phyloP scores from a whole-genome alignment of 495 filamentous ascomycete genomes.

The Daldinia grandis region DNA sequence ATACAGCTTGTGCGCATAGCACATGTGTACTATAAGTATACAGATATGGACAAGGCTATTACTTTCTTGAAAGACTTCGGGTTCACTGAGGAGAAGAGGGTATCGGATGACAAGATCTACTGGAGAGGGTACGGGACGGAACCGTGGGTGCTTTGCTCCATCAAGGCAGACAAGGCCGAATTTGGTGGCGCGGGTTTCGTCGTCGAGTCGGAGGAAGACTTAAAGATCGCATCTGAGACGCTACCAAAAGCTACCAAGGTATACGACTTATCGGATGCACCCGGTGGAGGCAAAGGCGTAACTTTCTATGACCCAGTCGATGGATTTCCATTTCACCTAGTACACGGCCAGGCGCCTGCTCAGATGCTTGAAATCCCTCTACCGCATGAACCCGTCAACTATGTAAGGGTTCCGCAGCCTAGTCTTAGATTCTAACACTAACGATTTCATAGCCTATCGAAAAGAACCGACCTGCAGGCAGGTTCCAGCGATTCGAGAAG shows the following conservation, averaged over 20 bases:
- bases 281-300: slow-evolving; percentile 66
- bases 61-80: slow-evolving; percentile 67
- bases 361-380: slow-evolving; percentile 39
- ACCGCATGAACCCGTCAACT: slow-evolving; percentile 38
- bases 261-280: slow-evolving; percentile 60
- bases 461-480: slow-evolving; percentile 58
- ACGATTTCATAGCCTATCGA: slow-evolving; percentile 48
- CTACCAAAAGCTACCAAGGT: slow-evolving; percentile 59
- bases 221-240: slow-evolving; percentile 54
- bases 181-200: slow-evolving; percentile 64
- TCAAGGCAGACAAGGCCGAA: slow-evolving; percentile 56
- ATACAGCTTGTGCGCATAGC: slow-evolving; percentile 63
- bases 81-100: slow-evolving; percentile 55
- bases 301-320: slow-evolving; percentile 67
- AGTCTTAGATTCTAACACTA: neutral
- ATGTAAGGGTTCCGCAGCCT: slow-evolving; percentile 13
- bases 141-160: slow-evolving; percentile 63
- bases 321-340: slow-evolving; percentile 66
- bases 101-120: slow-evolving; percentile 60
- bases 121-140: slow-evolving; percentile 69
- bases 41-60: slow-evolving; percentile 56
- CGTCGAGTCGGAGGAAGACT: slow-evolving; percentile 65
- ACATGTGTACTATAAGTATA: slow-evolving; percentile 67
- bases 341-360: slow-evolving; percentile 61
- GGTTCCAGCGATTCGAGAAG: slow-evolving; percentile 64